Base-by-base conservation (phyloP, 2,329 filamentous ascomycete species). In the Fusarium aywerte region DNA sequence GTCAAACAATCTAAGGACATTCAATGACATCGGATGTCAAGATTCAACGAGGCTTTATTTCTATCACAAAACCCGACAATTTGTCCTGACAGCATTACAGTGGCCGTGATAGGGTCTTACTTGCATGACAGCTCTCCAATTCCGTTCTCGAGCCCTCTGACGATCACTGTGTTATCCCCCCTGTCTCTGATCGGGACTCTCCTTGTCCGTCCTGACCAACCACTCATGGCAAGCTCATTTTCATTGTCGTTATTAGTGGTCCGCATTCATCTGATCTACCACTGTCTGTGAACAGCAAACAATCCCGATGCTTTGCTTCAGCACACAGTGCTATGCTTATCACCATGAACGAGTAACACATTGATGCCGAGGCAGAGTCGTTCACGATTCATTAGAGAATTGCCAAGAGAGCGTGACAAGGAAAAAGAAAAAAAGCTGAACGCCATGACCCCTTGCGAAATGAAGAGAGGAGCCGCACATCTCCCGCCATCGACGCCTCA, bases 401-500 rank as follows among this genome's bases (percentile, higher is more conserved):
- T 25, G 36, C 23, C 20, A 69, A 67, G 45, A 62, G 44, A 57
- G 40, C 31, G 35, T 35, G 35, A 29, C 29, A 51, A 38, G 45
- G 33, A 40, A 58, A 15, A 25, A 7, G 20, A 31, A 36, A 48
- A 18, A 48, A 64, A 58, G 44, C 21, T 57, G 58, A 33, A 50
- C 62, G 49, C 57, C 62, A 67, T 65, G 44, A 50, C 45, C 58
- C 58, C 48, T 52, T 58, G 54, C 52, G 51, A 69, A 62, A 68
- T 68, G 56, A 68, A 64, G 25, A 49, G 54, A 50, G 49, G 66
- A 63, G 60, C 47, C 57, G 62, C 45, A 53, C 57, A 69, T 68
- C 67, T 70, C 58, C 61, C 65, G 65, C 65, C 51, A 53, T 60
- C 58, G 55, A 64, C 50, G 66, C 60, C 43, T 62, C 56, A 67